phyloP scores from a whole-genome alignment of 495 filamentous ascomycete species.

The Beverwykella pulmonaria region DNA sequence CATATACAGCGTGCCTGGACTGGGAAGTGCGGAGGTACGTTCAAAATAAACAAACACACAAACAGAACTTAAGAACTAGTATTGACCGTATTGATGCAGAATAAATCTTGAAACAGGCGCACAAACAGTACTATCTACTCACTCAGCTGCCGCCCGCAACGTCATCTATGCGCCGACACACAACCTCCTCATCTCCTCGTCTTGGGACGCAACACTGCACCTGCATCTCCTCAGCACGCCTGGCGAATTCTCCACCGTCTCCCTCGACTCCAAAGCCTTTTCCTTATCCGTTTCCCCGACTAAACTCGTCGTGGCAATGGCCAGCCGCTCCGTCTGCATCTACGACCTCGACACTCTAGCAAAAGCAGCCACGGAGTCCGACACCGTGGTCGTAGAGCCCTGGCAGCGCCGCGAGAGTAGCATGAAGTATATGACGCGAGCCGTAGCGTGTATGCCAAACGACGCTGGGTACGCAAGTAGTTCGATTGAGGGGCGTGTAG shows the following conservation, averaged over 20 bases:
- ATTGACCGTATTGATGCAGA: constrained; percentile 51
- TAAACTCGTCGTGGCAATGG: constrained; percentile 93
- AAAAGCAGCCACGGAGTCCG: constrained; percentile 54
- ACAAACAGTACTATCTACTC: constrained; percentile 75
- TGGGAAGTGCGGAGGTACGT: constrained; percentile 65
- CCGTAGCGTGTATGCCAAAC: constrained; percentile 94
- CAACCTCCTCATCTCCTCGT: constrained; percentile 78
- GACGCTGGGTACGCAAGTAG: constrained; percentile 87
- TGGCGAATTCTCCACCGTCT: constrained; percentile 56
- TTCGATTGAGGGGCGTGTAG: constrained; percentile 89
- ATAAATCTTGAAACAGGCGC: constrained; percentile 72
- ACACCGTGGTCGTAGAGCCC: constrained; percentile 63
- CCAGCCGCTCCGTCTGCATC: constrained; percentile 85
- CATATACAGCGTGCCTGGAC: constrained; percentile 84
- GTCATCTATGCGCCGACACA: constrained; percentile 79
- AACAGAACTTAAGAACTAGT: constrained; percentile 26
- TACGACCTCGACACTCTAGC: constrained; percentile 79
- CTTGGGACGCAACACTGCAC: constrained; percentile 91
- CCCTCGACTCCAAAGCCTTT: constrained; percentile 81
- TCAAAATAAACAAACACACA: neutral
- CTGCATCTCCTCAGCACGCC: constrained; percentile 64
- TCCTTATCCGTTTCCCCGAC: constrained; percentile 78
- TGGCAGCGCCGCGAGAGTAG: constrained; percentile 90
- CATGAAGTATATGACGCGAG: constrained; percentile 92
- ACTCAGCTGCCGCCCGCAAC: constrained; percentile 75